phyloP scores from a whole-genome alignment of 208 protist genomes.

The Wallacemonas sp. region DNA sequence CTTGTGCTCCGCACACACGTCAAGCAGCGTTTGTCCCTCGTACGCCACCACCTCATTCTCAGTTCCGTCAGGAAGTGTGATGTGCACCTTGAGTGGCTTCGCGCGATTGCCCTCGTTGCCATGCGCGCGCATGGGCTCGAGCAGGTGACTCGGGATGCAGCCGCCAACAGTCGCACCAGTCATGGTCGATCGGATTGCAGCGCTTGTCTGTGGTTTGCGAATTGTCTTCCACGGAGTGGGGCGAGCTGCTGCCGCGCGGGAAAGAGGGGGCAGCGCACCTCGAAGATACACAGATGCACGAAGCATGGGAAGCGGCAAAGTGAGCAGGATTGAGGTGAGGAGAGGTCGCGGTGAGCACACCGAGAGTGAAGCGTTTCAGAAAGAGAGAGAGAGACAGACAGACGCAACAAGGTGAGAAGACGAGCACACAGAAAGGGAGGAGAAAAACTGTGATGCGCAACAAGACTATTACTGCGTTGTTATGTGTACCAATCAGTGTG shows the following conservation, averaged over 20 bases:
- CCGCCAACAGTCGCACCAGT: neutral
- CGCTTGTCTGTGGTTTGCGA: neutral
- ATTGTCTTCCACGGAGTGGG: slow-evolving; percentile 13
- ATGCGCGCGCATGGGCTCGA: slow-evolving; percentile 43
- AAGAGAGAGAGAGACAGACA: too few relatives aligned
- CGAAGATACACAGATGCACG: neutral
- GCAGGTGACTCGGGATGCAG: slow-evolving; percentile 19
- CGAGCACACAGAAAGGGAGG: too few relatives aligned
- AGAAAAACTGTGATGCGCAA: too few relatives aligned
- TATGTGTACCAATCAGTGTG: too few relatives aligned
- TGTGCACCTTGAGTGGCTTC: slow-evolving; percentile 60
- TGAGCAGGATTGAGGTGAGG: too few relatives aligned
- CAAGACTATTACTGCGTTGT: too few relatives aligned
- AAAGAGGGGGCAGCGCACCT: neutral
- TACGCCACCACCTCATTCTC: slow-evolving; percentile 64
- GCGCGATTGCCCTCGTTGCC: slow-evolving; percentile 51
- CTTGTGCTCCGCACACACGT: slow-evolving; percentile 92
- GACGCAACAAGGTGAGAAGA: too few relatives aligned
- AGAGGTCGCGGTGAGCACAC: too few relatives aligned
- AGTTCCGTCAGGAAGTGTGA: slow-evolving; percentile 60
- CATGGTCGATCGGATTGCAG: neutral
- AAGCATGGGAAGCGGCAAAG: neutral
- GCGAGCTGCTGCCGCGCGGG: neutral
- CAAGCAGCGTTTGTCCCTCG: slow-evolving; percentile 94
- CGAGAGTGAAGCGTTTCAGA: too few relatives aligned